Base-by-base conservation (phyloP, 768 basidiomycete species). In the Amyloporia xantha region DNA sequence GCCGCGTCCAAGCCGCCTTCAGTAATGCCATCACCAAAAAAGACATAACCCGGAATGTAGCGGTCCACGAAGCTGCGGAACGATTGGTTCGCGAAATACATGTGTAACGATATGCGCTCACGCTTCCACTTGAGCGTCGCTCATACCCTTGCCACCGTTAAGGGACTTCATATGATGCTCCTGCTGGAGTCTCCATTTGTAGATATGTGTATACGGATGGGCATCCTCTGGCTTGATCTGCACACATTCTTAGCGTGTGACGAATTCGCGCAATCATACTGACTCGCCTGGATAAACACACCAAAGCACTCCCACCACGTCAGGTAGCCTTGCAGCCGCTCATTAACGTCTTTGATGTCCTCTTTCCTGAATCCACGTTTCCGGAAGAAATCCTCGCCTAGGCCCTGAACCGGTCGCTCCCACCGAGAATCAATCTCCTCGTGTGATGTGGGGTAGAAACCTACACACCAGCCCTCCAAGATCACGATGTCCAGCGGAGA, bases 381-480 rank as follows among this genome's bases (percentile, higher is more conserved):
- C n/a, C 67, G 56, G 46, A 72, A 62, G 40, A 59, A 59, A 23
- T 57, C 61, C 7, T 62, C 62, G 7, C 46, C 57, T 4, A 69
- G 57, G 5, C 65, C 50, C 49, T 57, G 51, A 2, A 70, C 69
- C 35, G 63, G 56, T 19, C 54, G 44, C 10, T 69, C 63, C 77
- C 84, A 91, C 25, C 74, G 69, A 33, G 60, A 61, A 38, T 78
- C 71, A 27, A 91, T 62, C 51, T 79, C 77, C 9, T 70, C 65
- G 15, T 55, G 40, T 0, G 70, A 57, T 5, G 90, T 71, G 1
- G 91, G 83, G 44, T 75, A 73, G 62, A 96, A 97, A 0, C 95
- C 94, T 20, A 88, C 80, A 66, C 85, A 92, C 96, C 96, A 99
- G 9, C 96, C 96, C 69, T 99, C 96, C 42, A 99, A 69, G 42